Percentiles rank a stretch among this genome's conserved stretches.
Conservation (phyloP, 129 eudicot genomes). For the Dittrichia graveolens region DNA sequence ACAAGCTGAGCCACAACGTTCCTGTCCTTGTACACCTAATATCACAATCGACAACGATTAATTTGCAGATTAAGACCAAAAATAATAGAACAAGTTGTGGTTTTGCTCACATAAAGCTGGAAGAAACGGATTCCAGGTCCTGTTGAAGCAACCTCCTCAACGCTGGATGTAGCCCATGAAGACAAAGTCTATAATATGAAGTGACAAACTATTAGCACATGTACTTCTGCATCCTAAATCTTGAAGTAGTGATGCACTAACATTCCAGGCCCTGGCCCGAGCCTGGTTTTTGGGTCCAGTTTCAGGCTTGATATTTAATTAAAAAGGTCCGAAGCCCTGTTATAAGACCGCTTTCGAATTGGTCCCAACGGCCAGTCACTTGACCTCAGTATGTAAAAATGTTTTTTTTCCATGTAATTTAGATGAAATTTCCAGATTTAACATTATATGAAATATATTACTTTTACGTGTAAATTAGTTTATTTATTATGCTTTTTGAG, state of each 20-base stretch:
- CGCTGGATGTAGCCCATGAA: constrained; percentile 48
- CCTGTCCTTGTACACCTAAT: constrained; percentile 89
- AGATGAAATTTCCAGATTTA: not conserved
- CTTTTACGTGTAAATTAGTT: not conserved
- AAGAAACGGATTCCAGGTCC: constrained; percentile 96
- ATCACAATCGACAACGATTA: not conserved
- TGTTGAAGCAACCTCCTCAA: constrained; percentile 55
- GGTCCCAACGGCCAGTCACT: not conserved
- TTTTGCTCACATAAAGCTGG: constrained; percentile 85
- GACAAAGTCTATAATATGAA: constrained; percentile 35
- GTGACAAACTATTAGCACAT: not conserved
- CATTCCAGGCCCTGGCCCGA: not conserved
- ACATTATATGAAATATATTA: not conserved
- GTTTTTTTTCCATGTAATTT: not conserved
- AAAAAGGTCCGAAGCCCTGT: not conserved
- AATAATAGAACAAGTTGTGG: constrained; percentile 3
- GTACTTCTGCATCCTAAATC: not conserved
- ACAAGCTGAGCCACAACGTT: constrained; percentile 90
- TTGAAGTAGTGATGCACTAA: not conserved
- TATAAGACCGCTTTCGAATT: not conserved
- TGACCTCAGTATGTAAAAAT: not conserved
- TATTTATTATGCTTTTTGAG: not conserved
- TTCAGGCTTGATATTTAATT: not conserved
- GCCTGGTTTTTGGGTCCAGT: not conserved
- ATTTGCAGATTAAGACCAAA: not conserved